These are phyloP conservation scores for Micromonas pusilla DNA, from an alignment of 139 green algal genomes.

Conservation along the genomic window DNA sequence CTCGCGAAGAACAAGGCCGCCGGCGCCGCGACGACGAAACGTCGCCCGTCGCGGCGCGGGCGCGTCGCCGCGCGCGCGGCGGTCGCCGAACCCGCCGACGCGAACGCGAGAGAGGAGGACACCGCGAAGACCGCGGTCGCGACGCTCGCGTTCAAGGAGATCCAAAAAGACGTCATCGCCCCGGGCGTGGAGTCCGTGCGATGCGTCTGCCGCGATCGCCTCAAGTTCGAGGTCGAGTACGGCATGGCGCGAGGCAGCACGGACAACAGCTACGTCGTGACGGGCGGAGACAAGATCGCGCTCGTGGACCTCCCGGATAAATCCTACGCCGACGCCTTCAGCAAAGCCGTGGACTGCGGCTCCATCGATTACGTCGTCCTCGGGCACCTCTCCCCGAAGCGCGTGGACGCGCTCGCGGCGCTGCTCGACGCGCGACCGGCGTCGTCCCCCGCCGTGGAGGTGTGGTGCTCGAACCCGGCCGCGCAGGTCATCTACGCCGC, in stretches of 20 bases:
- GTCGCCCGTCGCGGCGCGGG: too few relatives aligned
- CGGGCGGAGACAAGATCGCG: slow-evolving; percentile 19
- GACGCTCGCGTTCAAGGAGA: neutral
- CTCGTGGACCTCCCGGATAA: slow-evolving; percentile 61
- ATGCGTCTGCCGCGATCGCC: neutral
- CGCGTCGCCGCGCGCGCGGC: too few relatives aligned
- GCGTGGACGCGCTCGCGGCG: slow-evolving; percentile 54
- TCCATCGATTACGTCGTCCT: slow-evolving; percentile 61
- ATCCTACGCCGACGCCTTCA: slow-evolving; percentile 58
- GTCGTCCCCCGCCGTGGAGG: slow-evolving; percentile 37
- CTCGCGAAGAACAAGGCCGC: too few relatives aligned
- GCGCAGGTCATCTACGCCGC: slow-evolving; percentile 29
- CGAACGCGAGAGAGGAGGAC: neutral
- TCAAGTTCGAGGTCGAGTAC: slow-evolving; percentile 74
- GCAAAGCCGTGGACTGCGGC: slow-evolving; percentile 37
- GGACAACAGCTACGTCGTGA: slow-evolving; percentile 85
- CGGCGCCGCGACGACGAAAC: too few relatives aligned
- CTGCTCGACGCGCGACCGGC: slow-evolving; percentile 48
- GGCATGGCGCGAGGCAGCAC: slow-evolving; percentile 69
- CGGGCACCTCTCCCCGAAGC: slow-evolving; percentile 76
- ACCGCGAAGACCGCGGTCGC: neutral
- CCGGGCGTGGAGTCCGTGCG: neutral
- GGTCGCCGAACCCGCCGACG: too few relatives aligned
- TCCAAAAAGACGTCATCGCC: neutral
- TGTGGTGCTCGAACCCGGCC: slow-evolving; percentile 72